phyloP scores from a whole-genome alignment of 257 asterid genomes.

The Petunia axillaris region DNA sequence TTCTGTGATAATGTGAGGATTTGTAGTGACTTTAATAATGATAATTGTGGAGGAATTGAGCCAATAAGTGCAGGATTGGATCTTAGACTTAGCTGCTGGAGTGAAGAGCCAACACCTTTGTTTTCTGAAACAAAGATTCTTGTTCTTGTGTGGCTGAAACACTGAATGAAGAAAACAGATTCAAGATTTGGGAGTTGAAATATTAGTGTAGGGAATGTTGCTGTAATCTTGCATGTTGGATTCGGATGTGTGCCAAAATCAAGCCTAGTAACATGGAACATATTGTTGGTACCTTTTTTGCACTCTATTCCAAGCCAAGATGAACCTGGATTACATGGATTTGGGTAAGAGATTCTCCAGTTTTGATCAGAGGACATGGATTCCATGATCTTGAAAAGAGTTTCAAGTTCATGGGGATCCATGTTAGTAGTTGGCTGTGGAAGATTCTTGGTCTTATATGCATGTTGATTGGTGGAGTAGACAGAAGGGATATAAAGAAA shows the following conservation, averaged over 20 bases:
- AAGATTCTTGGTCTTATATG: neutral
- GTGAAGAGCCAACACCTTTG: constrained; percentile 37
- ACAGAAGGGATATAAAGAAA: constrained; percentile 25
- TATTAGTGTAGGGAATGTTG: constrained; percentile 69
- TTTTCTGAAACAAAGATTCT: constrained; percentile 37
- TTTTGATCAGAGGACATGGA: constrained; percentile 55
- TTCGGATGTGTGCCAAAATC: constrained; percentile 77
- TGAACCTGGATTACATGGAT: constrained; percentile 70
- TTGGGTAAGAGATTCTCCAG: constrained; percentile 70
- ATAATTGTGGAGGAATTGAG: constrained; percentile 65
- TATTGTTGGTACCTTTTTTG: constrained; percentile 31
- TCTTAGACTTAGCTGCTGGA: constrained; percentile 70
- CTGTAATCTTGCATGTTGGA: constrained; percentile 70
- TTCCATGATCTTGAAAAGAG: constrained; percentile 75
- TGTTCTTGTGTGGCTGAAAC: constrained; percentile 57
- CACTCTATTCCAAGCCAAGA: constrained; percentile 82
- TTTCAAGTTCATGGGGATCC: constrained; percentile 62
- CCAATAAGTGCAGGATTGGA: constrained; percentile 71
- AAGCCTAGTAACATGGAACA: constrained; percentile 64
- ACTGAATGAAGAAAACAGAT: constrained; percentile 69
- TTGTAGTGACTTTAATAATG: constrained; percentile 64
- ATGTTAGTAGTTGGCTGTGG: constrained; percentile 28
- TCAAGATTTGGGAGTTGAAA: constrained; percentile 69
- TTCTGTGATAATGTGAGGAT: constrained; percentile 82
- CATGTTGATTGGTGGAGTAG: constrained; percentile 32